Evolutionary conservation across 2,329 filamentous ascomycete genomes (phyloP).

Genomic region (Sclerotinia spermophila): DNA sequence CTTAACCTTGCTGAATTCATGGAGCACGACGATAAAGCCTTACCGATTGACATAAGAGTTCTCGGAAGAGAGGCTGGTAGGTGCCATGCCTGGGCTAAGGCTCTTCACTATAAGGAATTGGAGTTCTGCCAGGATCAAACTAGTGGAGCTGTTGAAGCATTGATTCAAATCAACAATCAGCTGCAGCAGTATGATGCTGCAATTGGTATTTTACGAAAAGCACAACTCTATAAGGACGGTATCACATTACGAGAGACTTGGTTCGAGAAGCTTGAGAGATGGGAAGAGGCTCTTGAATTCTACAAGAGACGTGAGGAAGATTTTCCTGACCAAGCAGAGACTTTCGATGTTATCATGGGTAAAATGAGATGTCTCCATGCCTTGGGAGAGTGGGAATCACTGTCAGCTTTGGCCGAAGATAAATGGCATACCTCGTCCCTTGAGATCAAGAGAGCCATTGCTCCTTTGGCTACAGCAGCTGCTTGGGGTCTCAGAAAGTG

Average conservation of each 20-base stretch:
- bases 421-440: slow-evolving; percentile 88
- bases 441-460: slow-evolving; percentile 86
- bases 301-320: slow-evolving; percentile 83
- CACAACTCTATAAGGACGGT: slow-evolving; percentile 87
- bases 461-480: slow-evolving; percentile 87
- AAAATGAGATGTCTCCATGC: slow-evolving; percentile 99
- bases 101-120: slow-evolving; percentile 96
- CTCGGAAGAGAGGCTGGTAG: slow-evolving; percentile 92
- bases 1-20: slow-evolving; percentile 98
- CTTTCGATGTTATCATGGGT: slow-evolving; percentile 96
- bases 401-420: slow-evolving; percentile 83
- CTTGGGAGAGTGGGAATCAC: slow-evolving; percentile 92
- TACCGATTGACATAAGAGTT: slow-evolving; percentile 94
- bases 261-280: slow-evolving; percentile 97
- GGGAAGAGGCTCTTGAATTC: slow-evolving; percentile 92
- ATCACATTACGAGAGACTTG: slow-evolving; percentile 96
- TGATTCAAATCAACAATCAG: slow-evolving; percentile 99
- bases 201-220: slow-evolving; percentile 94
- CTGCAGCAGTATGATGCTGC: slow-evolving; percentile 97
- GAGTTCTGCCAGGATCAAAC: slow-evolving; percentile 98
- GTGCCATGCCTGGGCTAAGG: slow-evolving; percentile 97
- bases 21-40: slow-evolving; percentile 98
- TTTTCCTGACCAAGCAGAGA: slow-evolving; percentile 72
- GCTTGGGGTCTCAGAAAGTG: slow-evolving; percentile 96
- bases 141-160: slow-evolving; percentile 87